A percentile compares a stretch with the other conserved stretches of the same genome.
These are phyloP conservation scores for Artemisia argyi DNA, from an alignment of 129 eudicot genomes.

Conservation along the genomic window DNA sequence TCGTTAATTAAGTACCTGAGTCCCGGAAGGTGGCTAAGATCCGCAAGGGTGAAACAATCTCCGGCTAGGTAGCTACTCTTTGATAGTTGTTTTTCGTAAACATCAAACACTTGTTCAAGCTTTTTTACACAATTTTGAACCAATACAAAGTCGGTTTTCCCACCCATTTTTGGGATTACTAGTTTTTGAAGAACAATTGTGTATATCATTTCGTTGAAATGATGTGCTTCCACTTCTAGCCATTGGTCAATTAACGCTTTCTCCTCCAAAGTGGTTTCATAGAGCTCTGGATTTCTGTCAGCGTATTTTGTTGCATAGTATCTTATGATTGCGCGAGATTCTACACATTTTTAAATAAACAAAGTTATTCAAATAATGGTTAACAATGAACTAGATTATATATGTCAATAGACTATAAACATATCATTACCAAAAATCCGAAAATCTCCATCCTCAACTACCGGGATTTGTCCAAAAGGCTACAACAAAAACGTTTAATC, in stretches of 20 bases:
- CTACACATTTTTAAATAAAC: slow-evolving; percentile 22
- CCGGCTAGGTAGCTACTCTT: slow-evolving; percentile 58
- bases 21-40: slow-evolving; percentile 72
- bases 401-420: neutral
- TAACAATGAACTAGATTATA: neutral
- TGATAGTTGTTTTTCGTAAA: slow-evolving; percentile 62
- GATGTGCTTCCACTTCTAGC: slow-evolving; percentile 84
- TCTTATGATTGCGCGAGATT: slow-evolving; percentile 83
- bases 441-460: slow-evolving; percentile 74
- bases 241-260: slow-evolving; percentile 80
- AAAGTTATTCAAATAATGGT: neutral
- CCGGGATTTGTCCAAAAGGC: slow-evolving; percentile 94
- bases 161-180: slow-evolving; percentile 67
- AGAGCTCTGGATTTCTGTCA: slow-evolving; percentile 33
- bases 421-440: slow-evolving; percentile 64
- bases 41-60: slow-evolving; percentile 59
- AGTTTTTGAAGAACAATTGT: slow-evolving; percentile 62
- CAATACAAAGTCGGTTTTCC: slow-evolving; percentile 42
- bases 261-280: slow-evolving; percentile 73
- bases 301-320: slow-evolving; percentile 67
- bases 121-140: slow-evolving; percentile 42
- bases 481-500: slow-evolving; percentile 21
- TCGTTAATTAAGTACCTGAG: slow-evolving; percentile 62
- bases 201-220: slow-evolving; percentile 65
- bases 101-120: slow-evolving; percentile 58